Base-by-base conservation (phyloP, 164 flowering plant genomes). In the Saururus chinensis region DNA sequence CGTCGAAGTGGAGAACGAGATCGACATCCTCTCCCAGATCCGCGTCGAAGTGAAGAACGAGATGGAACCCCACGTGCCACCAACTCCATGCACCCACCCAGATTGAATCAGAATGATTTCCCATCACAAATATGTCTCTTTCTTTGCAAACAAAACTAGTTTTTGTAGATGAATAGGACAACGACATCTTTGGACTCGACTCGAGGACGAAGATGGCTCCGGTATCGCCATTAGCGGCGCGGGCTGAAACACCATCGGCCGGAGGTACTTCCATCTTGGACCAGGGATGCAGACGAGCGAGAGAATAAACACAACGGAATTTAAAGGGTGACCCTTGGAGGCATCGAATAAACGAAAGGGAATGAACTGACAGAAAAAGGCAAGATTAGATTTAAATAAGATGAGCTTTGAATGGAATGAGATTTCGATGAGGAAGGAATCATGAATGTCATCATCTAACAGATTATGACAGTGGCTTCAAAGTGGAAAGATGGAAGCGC, bases 1-100 rank as follows among this genome's bases (percentile, higher is more conserved):
- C n/a, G n/a, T n/a, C n/a, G n/a, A n/a, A n/a, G n/a, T n/a, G n/a
- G n/a, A n/a, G n/a, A n/a, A n/a, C n/a, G n/a, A n/a, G n/a, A n/a
- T n/a, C n/a, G n/a, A n/a, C n/a, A n/a, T n/a, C n/a, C n/a, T n/a
- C n/a, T n/a, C n/a, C n/a, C n/a, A n/a, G n/a, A n/a, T n/a, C n/a
- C n/a, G n/a, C n/a, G n/a, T n/a, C n/a, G n/a, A n/a, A n/a, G n/a
- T n/a, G n/a, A n/a, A n/a, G n/a, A n/a, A n/a, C n/a, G 51, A 89
- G 70, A 62, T 92, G 98, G 63, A 79, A 92, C 37, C 96, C 98
- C 7, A 96, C 96, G 49, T 92, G 98, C 92, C 95, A 87, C 98
- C 98, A 92, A 40, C 79, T 63, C 59, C 98, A 96, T 92, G 48
- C 42, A 45, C 17, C 11, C 49, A 9, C 8, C 45, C 45, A 41